Evolutionary conservation across 345 rosid genomes (phyloP).

Genomic region (Eucalyptus curtisii): DNA sequence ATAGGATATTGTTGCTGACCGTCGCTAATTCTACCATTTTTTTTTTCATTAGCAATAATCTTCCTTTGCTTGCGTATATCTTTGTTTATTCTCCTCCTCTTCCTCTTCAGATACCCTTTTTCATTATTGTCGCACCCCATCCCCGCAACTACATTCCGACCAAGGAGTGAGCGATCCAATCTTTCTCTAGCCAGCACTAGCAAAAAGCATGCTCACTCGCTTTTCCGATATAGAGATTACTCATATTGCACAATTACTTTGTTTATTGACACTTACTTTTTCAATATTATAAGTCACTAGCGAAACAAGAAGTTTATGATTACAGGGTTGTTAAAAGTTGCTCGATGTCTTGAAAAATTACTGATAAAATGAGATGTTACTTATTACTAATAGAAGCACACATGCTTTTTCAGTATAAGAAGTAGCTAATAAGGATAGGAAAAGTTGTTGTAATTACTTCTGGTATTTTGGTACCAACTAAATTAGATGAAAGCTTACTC

Average conservation of each 20-base stretch:
- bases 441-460: neutral
- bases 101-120: neutral
- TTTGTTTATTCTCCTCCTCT: neutral
- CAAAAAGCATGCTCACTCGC: neutral
- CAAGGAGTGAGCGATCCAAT: neutral
- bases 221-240: neutral
- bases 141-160: neutral
- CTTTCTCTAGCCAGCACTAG: neutral
- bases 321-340: neutral
- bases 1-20: too few relatives aligned
- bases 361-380: neutral
- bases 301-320: neutral
- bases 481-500: neutral
- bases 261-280: neutral
- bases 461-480: neutral
- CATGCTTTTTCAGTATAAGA: neutral
- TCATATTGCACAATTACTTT: neutral
- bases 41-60: neutral
- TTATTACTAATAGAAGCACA: neutral
- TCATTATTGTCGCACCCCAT: neutral
- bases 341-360: neutral
- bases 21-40: neutral
- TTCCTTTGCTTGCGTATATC: neutral
- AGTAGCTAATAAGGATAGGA: neutral
- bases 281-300: neutral